These are phyloP conservation scores for Taiwanofungus camphoratus DNA, from an alignment of 1,284 basidiomycete species.

Conservation along the genomic window DNA sequence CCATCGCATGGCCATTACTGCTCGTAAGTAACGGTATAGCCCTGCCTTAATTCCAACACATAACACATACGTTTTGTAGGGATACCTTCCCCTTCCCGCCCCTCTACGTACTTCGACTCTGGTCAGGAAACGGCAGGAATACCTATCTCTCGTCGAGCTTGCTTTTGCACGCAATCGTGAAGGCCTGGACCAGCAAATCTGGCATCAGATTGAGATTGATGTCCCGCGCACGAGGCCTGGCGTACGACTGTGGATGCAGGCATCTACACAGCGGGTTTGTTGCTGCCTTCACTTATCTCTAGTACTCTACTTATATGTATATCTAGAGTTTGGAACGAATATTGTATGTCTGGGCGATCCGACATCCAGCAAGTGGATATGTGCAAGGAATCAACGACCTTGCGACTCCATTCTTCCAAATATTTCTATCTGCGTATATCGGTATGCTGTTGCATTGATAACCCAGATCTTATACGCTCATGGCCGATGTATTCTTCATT, in stretches of 20 bases:
- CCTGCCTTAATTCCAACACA: neutral
- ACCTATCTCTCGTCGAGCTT: slow-evolving; percentile 82
- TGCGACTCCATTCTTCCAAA: slow-evolving; percentile 91
- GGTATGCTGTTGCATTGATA: slow-evolving; percentile 46
- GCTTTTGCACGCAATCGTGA: slow-evolving; percentile 86
- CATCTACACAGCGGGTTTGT: slow-evolving; percentile 79
- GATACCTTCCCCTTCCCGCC: slow-evolving; percentile 85
- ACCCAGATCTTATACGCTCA: slow-evolving; percentile 6
- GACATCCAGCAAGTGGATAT: slow-evolving; percentile 94
- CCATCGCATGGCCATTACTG: slow-evolving; percentile 92
- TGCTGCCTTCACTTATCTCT: slow-evolving; percentile 9
- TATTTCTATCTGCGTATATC: slow-evolving; percentile 88
- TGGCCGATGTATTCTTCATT: neutral
- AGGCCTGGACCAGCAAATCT: slow-evolving; percentile 88
- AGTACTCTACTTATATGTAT: slow-evolving; percentile 11
- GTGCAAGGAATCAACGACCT: slow-evolving; percentile 98
- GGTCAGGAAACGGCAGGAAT: slow-evolving; percentile 88
- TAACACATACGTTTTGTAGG: slow-evolving; percentile 41
- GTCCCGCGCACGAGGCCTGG: slow-evolving; percentile 92
- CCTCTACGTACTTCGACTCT: slow-evolving; percentile 76
- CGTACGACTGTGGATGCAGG: slow-evolving; percentile 86
- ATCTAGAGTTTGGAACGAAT: slow-evolving; percentile 84
- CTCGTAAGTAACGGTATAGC: slow-evolving; percentile 52
- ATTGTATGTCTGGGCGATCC: slow-evolving; percentile 95
- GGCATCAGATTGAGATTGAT: slow-evolving; percentile 98